A percentile compares a stretch with the other conserved stretches of the same genome.
Conservation (phyloP, 495 filamentous ascomycete species). For the Aspergillus nidulans region DNA sequence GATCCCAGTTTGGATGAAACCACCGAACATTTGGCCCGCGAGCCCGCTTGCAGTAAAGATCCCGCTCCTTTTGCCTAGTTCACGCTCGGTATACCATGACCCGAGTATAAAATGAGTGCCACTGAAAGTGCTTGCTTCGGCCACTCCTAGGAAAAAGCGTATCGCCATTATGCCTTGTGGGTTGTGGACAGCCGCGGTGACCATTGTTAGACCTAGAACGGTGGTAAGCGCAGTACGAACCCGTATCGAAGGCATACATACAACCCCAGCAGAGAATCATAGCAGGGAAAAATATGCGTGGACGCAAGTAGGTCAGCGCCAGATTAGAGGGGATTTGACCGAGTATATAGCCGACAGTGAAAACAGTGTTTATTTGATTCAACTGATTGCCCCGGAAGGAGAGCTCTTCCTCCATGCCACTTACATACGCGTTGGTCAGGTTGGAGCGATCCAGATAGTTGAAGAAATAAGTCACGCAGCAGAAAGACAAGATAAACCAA, state of each 20-base stretch:
- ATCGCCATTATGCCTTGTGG: slow-evolving; percentile 58
- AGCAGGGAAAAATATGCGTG: slow-evolving; percentile 55
- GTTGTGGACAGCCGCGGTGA: slow-evolving; percentile 47
- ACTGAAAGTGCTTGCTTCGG: slow-evolving; percentile 56
- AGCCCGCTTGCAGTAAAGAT: slow-evolving; percentile 36
- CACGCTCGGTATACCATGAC: slow-evolving; percentile 61
- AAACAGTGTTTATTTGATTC: slow-evolving; percentile 54
- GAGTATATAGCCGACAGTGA: slow-evolving; percentile 46
- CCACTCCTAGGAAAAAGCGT: slow-evolving; percentile 62
- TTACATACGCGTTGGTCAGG: slow-evolving; percentile 59
- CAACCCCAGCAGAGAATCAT: slow-evolving; percentile 59
- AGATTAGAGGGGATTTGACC: slow-evolving; percentile 57
- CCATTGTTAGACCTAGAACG: slow-evolving; percentile 45
- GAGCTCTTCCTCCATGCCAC: slow-evolving; percentile 62
- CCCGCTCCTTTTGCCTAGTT: slow-evolving; percentile 59
- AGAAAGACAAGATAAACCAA: slow-evolving; percentile 63
- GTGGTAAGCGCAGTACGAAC: background rate
- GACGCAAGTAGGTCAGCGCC: slow-evolving; percentile 53
- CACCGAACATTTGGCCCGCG: slow-evolving; percentile 39
- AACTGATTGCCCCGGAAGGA: slow-evolving; percentile 52
- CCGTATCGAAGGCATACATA: background rate
- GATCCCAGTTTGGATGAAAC: slow-evolving; percentile 59
- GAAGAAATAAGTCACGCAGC: slow-evolving; percentile 56
- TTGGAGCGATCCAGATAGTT: slow-evolving; percentile 54
- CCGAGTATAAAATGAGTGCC: slow-evolving; percentile 66